These are phyloP conservation scores for Cordyceps militaris DNA, from an alignment of 2,329 filamentous ascomycete species.

Conservation along the genomic window DNA sequence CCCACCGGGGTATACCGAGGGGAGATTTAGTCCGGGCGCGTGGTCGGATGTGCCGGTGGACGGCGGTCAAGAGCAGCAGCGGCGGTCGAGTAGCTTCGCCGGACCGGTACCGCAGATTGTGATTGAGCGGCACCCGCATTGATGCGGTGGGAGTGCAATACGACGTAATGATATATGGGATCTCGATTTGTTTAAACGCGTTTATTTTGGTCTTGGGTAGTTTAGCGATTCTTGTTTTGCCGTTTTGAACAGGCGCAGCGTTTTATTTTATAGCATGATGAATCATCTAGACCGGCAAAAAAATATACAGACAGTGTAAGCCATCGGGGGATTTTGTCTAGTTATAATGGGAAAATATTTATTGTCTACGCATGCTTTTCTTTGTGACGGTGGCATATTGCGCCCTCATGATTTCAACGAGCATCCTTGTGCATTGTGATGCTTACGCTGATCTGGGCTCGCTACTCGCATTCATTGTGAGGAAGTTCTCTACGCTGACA, in stretches of 20 bases:
- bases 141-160: not conserved
- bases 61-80: no score
- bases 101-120: slow-evolving; percentile 13
- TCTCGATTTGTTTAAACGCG: not conserved
- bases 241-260: not conserved
- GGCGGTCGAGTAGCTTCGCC: not conserved
- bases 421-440: no score
- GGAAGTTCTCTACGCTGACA: no score
- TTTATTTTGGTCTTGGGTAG: not conserved
- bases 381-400: no score
- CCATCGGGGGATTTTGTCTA: not conserved
- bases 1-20: slow-evolving; percentile 45
- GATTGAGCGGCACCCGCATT: slow-evolving; percentile 14
- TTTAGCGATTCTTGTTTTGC: not conserved
- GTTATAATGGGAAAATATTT: no score
- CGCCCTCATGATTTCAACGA: not conserved
- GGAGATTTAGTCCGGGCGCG: no score
- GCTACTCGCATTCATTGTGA: no score
- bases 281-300: not conserved
- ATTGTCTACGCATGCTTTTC: no score
- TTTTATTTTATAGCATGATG: not conserved
- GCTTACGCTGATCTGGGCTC: no score
- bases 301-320: not conserved
- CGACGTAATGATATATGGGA: not conserved
- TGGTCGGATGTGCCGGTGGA: no score